Evolutionary conservation across 2,329 filamentous ascomycete species (phyloP).

Genomic region (Plectosphaerella cucumerina): DNA sequence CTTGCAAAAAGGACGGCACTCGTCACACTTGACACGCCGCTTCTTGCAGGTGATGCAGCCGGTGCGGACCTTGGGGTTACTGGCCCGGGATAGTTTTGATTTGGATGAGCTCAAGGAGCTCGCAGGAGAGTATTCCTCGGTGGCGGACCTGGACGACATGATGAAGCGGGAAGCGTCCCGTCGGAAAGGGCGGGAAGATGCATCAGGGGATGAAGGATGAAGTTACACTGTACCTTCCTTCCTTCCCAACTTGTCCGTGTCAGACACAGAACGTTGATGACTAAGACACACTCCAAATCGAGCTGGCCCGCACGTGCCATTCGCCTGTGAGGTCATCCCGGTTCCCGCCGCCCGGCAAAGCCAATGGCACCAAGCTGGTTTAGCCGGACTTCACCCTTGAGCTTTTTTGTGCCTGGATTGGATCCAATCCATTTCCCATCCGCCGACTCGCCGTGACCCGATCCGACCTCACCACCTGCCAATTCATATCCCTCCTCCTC

Average conservation of each 20-base stretch:
- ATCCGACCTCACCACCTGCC: conserved; percentile 5
- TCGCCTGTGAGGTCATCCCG: conserved; percentile 10
- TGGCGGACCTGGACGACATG: no score
- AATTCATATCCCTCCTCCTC: conserved; percentile 17
- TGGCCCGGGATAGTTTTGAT: conserved; percentile 9
- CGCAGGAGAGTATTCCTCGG: no score
- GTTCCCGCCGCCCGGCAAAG: conserved; percentile 13
- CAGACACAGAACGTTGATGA: neutral
- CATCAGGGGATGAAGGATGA: no score
- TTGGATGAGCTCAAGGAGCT: no score
- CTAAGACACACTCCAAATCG: neutral
- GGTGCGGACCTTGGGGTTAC: conserved; percentile 11
- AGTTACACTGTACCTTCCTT: no score
- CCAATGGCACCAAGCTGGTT: conserved; percentile 14
- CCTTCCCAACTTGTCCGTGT: no score
- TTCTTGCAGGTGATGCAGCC: conserved; percentile 15
- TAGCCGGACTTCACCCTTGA: conserved; percentile 41
- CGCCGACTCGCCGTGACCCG: no score
- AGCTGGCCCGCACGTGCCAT: no score
- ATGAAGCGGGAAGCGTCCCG: no score
- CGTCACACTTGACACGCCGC: conserved; percentile 15
- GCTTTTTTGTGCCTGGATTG: conserved; percentile 31
- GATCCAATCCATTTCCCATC: conserved; percentile 19
- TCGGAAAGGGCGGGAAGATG: no score
- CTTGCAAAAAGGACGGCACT: conserved; percentile 11